These are phyloP conservation scores for Xerocomus minutiporus DNA, from an alignment of 1,284 basidiomycete species.

Conservation along the genomic window DNA sequence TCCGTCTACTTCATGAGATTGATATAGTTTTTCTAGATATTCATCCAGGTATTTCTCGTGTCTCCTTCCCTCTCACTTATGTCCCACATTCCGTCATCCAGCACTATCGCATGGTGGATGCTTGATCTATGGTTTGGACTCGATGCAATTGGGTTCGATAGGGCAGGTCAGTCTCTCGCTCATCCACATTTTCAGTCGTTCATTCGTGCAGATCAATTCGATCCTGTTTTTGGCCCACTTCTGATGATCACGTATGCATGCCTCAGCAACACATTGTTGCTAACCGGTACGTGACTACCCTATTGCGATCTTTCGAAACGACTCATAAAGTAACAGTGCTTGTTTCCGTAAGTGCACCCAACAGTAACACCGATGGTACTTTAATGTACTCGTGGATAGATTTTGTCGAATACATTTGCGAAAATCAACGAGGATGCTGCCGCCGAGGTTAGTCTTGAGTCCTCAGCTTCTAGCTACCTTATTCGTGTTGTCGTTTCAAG, in stretches of 20 bases:
- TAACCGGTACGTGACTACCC: constrained; percentile 55
- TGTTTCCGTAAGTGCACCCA: constrained; percentile 59
- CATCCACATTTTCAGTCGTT: not conserved
- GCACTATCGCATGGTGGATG: constrained; percentile 87
- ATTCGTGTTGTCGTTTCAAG: constrained; percentile 35
- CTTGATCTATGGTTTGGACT: constrained; percentile 86
- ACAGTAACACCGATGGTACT: not conserved
- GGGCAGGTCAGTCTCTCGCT: constrained; percentile 54
- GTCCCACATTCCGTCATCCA: constrained; percentile 26
- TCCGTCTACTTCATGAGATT: not conserved
- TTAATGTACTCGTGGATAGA: constrained; percentile 44
- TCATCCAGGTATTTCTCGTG: constrained; percentile 38
- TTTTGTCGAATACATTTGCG: constrained; percentile 90
- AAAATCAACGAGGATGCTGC: constrained; percentile 88
- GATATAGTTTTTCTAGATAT: constrained; percentile 16
- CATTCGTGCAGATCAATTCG: constrained; percentile 57
- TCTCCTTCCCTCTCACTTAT: not conserved
- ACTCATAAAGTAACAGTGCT: constrained; percentile 46
- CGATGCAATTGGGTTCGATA: constrained; percentile 80
- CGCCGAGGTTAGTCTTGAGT: constrained; percentile 62
- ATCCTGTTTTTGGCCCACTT: constrained; percentile 79
- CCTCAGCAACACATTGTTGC: constrained; percentile 79
- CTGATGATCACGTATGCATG: constrained; percentile 86
- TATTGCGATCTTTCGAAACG: constrained; percentile 6
- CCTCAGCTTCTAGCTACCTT: not conserved